phyloP scores from a whole-genome alignment of 2,329 filamentous ascomycete species.

The Purpureocillium lavendulum region DNA sequence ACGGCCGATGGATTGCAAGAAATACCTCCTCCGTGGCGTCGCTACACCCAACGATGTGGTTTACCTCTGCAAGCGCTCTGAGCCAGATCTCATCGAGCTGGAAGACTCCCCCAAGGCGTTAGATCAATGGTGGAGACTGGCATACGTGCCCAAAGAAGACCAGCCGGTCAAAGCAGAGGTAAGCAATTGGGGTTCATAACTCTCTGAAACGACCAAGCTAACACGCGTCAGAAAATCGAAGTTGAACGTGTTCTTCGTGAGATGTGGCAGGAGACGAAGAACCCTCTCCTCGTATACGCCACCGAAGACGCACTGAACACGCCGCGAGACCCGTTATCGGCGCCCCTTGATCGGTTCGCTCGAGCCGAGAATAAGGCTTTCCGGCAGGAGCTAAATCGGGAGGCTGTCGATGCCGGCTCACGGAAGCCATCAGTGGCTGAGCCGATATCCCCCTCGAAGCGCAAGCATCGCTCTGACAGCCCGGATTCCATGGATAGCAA shows the following conservation, averaged over 20 bases:
- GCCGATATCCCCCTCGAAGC: conserved; percentile 34
- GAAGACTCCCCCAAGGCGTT: conserved; percentile 18
- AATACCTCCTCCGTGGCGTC: conserved; percentile 43
- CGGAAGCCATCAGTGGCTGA: conserved; percentile 18
- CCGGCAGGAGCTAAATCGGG: conserved; percentile 36
- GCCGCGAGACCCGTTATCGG: conserved; percentile 26
- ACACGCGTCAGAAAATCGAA: conserved; percentile 34
- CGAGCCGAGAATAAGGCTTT: conserved; percentile 44
- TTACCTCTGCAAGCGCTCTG: conserved; percentile 39
- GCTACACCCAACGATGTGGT: conserved; percentile 36
- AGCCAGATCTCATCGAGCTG: conserved; percentile 33
- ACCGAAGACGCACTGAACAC: conserved; percentile 37
- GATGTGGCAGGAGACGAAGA: conserved; percentile 39
- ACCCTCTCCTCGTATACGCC: conserved; percentile 43
- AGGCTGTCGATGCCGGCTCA: conserved; percentile 15
- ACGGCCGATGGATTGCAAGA: conserved; percentile 31
- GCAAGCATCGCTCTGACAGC: conserved; percentile 37
- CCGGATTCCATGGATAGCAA: conserved; percentile 38
- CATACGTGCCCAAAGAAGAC: conserved; percentile 28
- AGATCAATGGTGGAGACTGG: conserved; percentile 51
- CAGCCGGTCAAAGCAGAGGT: conserved; percentile 42
- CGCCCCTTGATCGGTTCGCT: conserved; percentile 35
- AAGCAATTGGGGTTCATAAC: conserved; percentile 8
- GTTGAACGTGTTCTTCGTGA: conserved; percentile 35
- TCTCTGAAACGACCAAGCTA: conserved; percentile 3